A percentile compares a stretch with the other conserved stretches of the same genome.
Conservation (phyloP, 1,284 basidiomycete species). For the Garcileccinum viscosum region DNA sequence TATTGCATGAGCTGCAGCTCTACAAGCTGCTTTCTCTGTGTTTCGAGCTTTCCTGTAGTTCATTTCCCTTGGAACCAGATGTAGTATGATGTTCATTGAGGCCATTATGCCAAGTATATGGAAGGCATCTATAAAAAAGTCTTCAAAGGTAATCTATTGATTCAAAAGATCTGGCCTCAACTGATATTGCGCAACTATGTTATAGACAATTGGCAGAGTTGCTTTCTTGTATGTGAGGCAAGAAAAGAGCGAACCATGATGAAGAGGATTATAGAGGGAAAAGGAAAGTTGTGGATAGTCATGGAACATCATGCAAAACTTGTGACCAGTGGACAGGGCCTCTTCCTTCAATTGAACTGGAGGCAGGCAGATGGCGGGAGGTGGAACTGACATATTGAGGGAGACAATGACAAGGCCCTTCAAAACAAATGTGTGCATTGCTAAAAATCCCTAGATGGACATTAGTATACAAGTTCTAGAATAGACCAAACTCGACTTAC, state of each 20-base stretch:
- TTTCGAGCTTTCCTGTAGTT: background rate
- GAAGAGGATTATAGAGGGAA: background rate
- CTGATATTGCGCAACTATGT: background rate
- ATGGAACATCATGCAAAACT: constrained; percentile 1
- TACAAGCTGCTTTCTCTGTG: constrained; percentile 7
- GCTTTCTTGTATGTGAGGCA: constrained; percentile 9
- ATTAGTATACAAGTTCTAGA: background rate
- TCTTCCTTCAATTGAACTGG: background rate
- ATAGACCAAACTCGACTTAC: background rate
- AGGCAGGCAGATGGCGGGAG: background rate
- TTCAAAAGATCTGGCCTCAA: constrained; percentile 1
- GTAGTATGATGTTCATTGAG: constrained; percentile 6
- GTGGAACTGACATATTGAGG: constrained; percentile 6
- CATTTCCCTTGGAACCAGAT: background rate
- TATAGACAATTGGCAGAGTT: background rate
- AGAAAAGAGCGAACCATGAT: constrained; percentile 8
- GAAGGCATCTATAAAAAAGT: constrained; percentile 7
- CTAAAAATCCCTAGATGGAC: background rate
- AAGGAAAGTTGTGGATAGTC: constrained; percentile 12
- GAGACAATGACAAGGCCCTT: constrained; percentile 3
- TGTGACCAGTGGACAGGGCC: background rate
- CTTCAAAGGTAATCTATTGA: background rate
- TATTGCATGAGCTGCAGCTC: constrained; percentile 4
- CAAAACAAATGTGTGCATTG: constrained; percentile 4
- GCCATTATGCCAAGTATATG: background rate